These are phyloP conservation scores for Geranium incanum DNA, from an alignment of 441 rosid genomes.

Conservation along the genomic window DNA sequence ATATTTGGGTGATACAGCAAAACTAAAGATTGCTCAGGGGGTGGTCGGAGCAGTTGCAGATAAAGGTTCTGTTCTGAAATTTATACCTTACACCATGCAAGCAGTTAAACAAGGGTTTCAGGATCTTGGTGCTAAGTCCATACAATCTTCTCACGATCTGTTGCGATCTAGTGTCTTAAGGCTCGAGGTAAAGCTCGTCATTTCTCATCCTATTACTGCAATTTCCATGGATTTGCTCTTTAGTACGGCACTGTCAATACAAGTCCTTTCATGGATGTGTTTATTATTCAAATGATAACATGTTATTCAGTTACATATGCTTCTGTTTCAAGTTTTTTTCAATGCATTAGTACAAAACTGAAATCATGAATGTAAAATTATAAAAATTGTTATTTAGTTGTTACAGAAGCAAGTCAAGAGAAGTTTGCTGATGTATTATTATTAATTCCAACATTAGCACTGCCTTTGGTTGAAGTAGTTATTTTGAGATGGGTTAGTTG, in stretches of 20 bases:
- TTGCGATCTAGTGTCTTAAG: slow-evolving; percentile 51
- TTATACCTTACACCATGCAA: slow-evolving; percentile 75
- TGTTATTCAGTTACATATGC: background rate
- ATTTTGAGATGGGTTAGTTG: too few species aligned
- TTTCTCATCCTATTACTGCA: background rate
- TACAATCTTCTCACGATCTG: slow-evolving; percentile 58
- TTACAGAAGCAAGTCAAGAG: background rate
- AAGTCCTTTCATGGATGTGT: background rate
- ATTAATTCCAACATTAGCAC: too few species aligned
- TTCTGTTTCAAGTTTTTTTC: background rate
- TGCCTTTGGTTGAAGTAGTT: too few species aligned
- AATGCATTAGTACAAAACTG: background rate
- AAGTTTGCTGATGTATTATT: background rate
- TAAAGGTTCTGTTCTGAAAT: slow-evolving; percentile 68
- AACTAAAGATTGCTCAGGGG: slow-evolving; percentile 84
- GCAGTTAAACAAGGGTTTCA: slow-evolving; percentile 96
- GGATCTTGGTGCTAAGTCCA: slow-evolving; percentile 75
- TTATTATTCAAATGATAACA: background rate
- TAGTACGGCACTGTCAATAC: background rate
- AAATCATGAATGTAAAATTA: background rate
- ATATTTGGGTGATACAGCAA: slow-evolving; percentile 68
- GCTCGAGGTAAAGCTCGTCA: slow-evolving; percentile 53
- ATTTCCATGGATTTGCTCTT: background rate
- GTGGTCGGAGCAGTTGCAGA: slow-evolving; percentile 84
- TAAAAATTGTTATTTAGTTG: too few species aligned